Evolutionary conservation across 2,329 filamentous ascomycete genomes (phyloP).

Genomic region (Cladosporium phlei): DNA sequence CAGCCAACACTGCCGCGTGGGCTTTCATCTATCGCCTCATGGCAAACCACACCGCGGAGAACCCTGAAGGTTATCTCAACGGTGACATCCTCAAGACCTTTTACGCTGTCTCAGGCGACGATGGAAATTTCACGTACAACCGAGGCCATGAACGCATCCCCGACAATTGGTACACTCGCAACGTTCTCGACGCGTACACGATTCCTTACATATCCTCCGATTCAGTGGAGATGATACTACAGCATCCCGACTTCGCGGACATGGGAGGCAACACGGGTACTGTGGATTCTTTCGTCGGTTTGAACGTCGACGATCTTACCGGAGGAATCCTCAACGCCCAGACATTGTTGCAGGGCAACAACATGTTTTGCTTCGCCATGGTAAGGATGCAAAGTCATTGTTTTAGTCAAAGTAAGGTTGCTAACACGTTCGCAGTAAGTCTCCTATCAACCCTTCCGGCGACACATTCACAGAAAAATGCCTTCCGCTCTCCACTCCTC

Average conservation of each 20-base stretch:
- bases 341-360: slow-evolving; percentile 36
- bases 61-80: slow-evolving; percentile 35
- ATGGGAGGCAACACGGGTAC: slow-evolving; percentile 36
- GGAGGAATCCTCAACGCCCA: slow-evolving; percentile 8
- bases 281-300: slow-evolving; percentile 30
- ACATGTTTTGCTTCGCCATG: slow-evolving; percentile 40
- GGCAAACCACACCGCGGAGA: slow-evolving; percentile 36
- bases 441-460: background rate
- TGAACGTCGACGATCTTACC: slow-evolving; percentile 33
- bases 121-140: slow-evolving; percentile 23
- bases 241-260: slow-evolving; percentile 27
- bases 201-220: slow-evolving; percentile 24
- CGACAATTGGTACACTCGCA: slow-evolving; percentile 35
- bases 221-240: slow-evolving; percentile 13
- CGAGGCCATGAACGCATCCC: slow-evolving; percentile 39
- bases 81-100: slow-evolving; percentile 38
- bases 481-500: background rate
- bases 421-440: background rate
- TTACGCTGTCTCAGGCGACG: slow-evolving; percentile 34
- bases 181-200: slow-evolving; percentile 29
- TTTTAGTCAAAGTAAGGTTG: too few relatives aligned
- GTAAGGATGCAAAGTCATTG: background rate
- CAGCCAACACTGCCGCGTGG: slow-evolving; percentile 19
- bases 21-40: slow-evolving; percentile 37
- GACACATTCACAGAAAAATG: background rate